These are phyloP conservation scores for Talaromyces sp. DNA, from an alignment of 2,329 filamentous ascomycete genomes.

Conservation along the genomic window DNA sequence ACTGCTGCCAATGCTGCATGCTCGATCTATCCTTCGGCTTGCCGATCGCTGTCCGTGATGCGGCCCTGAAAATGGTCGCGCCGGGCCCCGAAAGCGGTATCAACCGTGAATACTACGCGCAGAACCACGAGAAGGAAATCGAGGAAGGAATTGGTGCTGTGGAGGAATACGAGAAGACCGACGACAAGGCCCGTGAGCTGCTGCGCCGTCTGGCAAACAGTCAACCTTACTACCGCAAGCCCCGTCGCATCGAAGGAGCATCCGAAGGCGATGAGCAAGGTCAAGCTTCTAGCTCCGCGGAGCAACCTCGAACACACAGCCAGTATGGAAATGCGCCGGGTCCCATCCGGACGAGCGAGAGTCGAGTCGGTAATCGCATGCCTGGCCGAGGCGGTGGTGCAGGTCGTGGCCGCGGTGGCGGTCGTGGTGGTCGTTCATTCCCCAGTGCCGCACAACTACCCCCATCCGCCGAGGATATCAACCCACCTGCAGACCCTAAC, in stretches of 20 bases:
- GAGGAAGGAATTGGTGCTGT: conserved; percentile 84
- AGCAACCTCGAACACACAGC: conserved; percentile 47
- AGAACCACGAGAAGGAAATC: conserved; percentile 94
- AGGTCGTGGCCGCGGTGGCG: conserved; percentile 47
- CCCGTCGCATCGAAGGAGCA: conserved; percentile 68
- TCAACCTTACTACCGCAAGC: conserved; percentile 93
- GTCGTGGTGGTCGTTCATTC: conserved; percentile 61
- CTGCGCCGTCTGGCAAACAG: conserved; percentile 82
- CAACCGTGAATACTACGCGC: conserved; percentile 96
- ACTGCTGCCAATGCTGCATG: conserved; percentile 99
- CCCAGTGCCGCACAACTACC: conserved; percentile 73
- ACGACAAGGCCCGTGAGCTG: conserved; percentile 92
- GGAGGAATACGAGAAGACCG: conserved; percentile 94
- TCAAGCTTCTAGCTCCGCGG: conserved; percentile 36
- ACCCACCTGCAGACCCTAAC: conserved; percentile 79
- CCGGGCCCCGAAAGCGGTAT: conserved; percentile 89
- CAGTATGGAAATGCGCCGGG: conserved; percentile 55
- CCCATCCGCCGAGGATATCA: conserved; percentile 80
- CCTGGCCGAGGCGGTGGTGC: conserved; percentile 51
- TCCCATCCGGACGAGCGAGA: conserved; percentile 73
- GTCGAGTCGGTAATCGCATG: conserved; percentile 42
- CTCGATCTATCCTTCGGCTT: conserved; percentile 94
- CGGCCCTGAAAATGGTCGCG: conserved; percentile 95
- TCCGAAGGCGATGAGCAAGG: conserved; percentile 46
- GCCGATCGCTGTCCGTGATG: conserved; percentile 92